These are phyloP conservation scores for Geotrichum cucujoidarum DNA, from an alignment of 1,139 yeast species.

Conservation along the genomic window DNA sequence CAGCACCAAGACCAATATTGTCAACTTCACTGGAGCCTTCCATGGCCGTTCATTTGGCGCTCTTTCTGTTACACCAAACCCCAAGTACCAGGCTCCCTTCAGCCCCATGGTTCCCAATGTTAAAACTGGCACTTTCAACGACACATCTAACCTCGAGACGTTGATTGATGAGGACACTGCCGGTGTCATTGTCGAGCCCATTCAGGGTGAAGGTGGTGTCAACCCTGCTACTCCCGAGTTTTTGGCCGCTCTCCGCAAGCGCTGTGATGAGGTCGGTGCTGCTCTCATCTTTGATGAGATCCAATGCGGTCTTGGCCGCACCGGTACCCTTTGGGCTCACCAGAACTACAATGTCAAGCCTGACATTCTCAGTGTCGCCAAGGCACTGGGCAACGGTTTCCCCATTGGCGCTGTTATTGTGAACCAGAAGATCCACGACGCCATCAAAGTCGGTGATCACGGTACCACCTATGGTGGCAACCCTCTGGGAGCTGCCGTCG, in stretches of 20 bases:
- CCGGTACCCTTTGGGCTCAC: slow-evolving; percentile 95
- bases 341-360: slow-evolving; percentile 73
- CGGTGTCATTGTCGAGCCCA: slow-evolving; percentile 92
- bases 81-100: slow-evolving; percentile 87
- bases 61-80: slow-evolving; percentile 82
- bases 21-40: slow-evolving; percentile 83
- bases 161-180: slow-evolving; percentile 71
- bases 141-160: slow-evolving; percentile 53
- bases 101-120: slow-evolving; percentile 87
- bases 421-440: slow-evolving; percentile 67
- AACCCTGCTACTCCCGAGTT: slow-evolving; percentile 61
- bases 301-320: slow-evolving; percentile 92
- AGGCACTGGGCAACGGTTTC: slow-evolving; percentile 96
- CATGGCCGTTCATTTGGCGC: slow-evolving; percentile 97
- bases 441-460: slow-evolving; percentile 84
- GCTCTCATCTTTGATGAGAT: slow-evolving; percentile 88
- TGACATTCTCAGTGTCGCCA: slow-evolving; percentile 89
- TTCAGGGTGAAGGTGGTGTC: slow-evolving; percentile 98
- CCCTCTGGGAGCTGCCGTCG: slow-evolving; percentile 84
- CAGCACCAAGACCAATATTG: slow-evolving; percentile 46
- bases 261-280: slow-evolving; percentile 68
- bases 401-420: slow-evolving; percentile 95
- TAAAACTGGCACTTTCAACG: slow-evolving; percentile 55
- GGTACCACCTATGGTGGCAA: slow-evolving; percentile 98
- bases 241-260: slow-evolving; percentile 56